Base-by-base conservation (phyloP, 1,284 basidiomycete species). In the Fomitopsis betulina region DNA sequence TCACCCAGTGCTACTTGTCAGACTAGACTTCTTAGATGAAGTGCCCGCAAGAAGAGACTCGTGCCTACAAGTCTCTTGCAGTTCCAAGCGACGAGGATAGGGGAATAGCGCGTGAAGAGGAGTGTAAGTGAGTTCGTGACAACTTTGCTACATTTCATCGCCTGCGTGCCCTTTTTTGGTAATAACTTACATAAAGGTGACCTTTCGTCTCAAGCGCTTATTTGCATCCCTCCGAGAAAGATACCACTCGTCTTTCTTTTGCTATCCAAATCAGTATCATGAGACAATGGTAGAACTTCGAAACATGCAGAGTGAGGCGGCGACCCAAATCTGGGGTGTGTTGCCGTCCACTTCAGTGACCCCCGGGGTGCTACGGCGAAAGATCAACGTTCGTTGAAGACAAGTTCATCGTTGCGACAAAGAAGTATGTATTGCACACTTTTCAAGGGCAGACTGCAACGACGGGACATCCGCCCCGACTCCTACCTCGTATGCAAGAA, bases 391-490 rank as follows among this genome's bases (percentile, higher is more conserved):
- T 27, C 76, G 78, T 54, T 76, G n/a, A n/a, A n/a, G n/a, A n/a
- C n/a, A n/a, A n/a, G n/a, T n/a, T n/a, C n/a, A n/a, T n/a, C n/a
- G n/a, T 78, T 59, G 64, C 66, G 2, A 62, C 74, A 0, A n/a
- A n/a, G n/a, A n/a, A n/a, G n/a, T n/a, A 65, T 79, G 17, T 78
- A 75, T 62, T 78, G 70, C 65, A 64, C 69, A n/a, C 58, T 79
- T 17, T 79, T 80, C 59, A 60, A 84, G n/a, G 10, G 72, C 75
- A 2, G 85, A 85, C 6, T 86, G 84, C 83, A 86, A 85, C 66
- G 85, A 86, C 67, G 80, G 80, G 0, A 79, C 79, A 5, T 81
- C 79, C 21, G 85, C 84, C 0, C 83, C 85, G 8, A n/a, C 69
- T 87, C 13, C 69, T 86, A 0, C 84, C 84, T 2, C 72, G 75